Percentiles rank a stretch among this genome's conserved stretches.
These are phyloP conservation scores for Wickerhamiella brachini DNA, from an alignment of 805 yeast species.

Conservation along the genomic window DNA sequence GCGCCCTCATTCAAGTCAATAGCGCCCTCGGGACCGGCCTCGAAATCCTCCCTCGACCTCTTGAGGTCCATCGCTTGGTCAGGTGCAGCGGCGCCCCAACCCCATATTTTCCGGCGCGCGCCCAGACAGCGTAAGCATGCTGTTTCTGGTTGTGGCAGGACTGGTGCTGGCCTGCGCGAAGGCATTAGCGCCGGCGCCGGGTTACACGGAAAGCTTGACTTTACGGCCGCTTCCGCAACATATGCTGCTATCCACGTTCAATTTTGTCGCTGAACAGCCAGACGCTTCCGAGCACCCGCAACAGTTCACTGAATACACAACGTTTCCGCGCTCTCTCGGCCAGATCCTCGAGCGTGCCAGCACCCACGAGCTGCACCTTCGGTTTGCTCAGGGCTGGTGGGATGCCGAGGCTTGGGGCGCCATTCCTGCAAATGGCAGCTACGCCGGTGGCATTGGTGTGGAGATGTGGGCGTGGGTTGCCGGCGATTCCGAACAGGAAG, in stretches of 20 bases:
- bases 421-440: constrained; percentile 55
- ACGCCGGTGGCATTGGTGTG: constrained; percentile 88
- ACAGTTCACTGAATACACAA: constrained; percentile 18
- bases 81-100: neutral
- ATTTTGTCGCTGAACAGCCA: constrained; percentile 30
- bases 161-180: neutral
- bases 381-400: constrained; percentile 94
- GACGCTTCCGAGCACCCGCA: neutral
- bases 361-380: constrained; percentile 62
- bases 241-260: constrained; percentile 54
- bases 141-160: neutral
- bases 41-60: neutral
- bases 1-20: neutral
- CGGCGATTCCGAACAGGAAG: constrained; percentile 40
- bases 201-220: constrained; percentile 45
- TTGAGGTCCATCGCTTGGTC: neutral
- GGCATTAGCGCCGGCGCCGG: neutral
- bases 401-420: constrained; percentile 79
- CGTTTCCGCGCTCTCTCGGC: constrained; percentile 68
- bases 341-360: constrained; percentile 56
- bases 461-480: constrained; percentile 83
- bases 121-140: neutral
- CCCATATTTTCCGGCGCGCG: neutral
- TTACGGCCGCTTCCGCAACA: constrained; percentile 65
- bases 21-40: neutral